Base-by-base conservation (phyloP, 2,329 filamentous ascomycete species). In the Cercospora canescens region DNA sequence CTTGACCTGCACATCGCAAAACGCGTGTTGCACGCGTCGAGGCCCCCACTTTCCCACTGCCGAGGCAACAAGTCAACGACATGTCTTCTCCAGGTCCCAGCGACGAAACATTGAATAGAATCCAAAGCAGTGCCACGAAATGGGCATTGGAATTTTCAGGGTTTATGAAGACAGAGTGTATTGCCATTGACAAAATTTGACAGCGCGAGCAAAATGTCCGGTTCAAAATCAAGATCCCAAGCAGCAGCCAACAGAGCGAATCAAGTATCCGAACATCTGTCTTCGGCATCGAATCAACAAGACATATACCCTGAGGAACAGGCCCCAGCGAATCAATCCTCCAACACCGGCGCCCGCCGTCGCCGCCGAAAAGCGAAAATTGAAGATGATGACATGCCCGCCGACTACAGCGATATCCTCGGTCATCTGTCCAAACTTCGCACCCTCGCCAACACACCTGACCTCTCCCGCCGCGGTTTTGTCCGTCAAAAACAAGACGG, bases 391-490 rank as follows among this genome's bases (percentile, higher is more conserved):
- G 79, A 80, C 8, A 80, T 87, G 0, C 87, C 87, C 28, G 81
- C 85, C 58, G 87, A 89, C 75, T 87, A 89, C 75, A 86, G 84
- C 35, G 88, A 90, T 69, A 82, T 89, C 16, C 82, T 88, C 0
- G 78, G 76, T n/a, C 86, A 89, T 70, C 79, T 89, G n/a, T 69
- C 77, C 5, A 79, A 80, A 0, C 80, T 89, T 1, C 80, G 80
- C 16, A 78, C 75, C 6, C 83, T 87, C 39, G 87, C 87, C 11
- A 77, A 80, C 24, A 88, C 83, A 1, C 87, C 88, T 1, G 80
- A 87, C 60, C 74, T 80, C 0, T 82, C 77, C 7, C 84, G 84
- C 63, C 79, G 84, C 67, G 87, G 87, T 26, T 89, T 89, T 68
- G 76, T 86, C n/a, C 83, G 86, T 5, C 88, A 90, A 73, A 88